These are phyloP conservation scores for Aureobasidium subglaciale DNA, from an alignment of 2,329 filamentous ascomycete genomes.

Conservation along the genomic window DNA sequence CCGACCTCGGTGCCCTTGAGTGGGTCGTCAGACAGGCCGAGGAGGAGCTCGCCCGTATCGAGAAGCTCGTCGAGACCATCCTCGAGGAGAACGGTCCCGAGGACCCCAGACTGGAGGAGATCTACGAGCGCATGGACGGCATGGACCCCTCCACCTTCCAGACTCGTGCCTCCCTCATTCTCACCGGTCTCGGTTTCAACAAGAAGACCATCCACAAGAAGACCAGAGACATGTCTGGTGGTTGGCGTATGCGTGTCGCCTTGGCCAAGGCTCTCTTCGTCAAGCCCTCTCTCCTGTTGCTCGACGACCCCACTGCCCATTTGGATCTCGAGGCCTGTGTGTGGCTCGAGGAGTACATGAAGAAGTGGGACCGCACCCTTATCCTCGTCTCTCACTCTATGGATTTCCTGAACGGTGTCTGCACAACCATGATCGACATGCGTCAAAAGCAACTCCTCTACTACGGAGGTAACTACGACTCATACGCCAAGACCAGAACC, in stretches of 20 bases:
- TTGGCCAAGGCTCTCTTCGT: slow-evolving; percentile 97
- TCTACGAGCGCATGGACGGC: slow-evolving; percentile 98
- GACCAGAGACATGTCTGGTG: slow-evolving; percentile 99
- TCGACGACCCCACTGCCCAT: slow-evolving; percentile 97
- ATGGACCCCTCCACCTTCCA: slow-evolving; percentile 98
- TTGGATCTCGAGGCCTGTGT: slow-evolving; percentile 98
- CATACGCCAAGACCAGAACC: slow-evolving; percentile 81
- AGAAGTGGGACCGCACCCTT: slow-evolving; percentile 98
- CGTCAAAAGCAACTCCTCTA: slow-evolving; percentile 79
- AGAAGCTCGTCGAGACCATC: slow-evolving; percentile 80
- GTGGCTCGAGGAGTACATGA: slow-evolving; percentile 98
- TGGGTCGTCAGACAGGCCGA: slow-evolving; percentile 96
- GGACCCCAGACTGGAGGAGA: slow-evolving; percentile 78
- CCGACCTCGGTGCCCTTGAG: slow-evolving; percentile 82
- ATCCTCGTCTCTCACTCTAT: slow-evolving; percentile 95
- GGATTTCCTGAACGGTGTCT: slow-evolving; percentile 99
- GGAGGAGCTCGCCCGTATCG: slow-evolving; percentile 82
- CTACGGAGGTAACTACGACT: slow-evolving; percentile 99
- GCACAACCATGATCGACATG: slow-evolving; percentile 98
- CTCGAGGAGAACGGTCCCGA: slow-evolving; percentile 91
- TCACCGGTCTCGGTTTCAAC: slow-evolving; percentile 99
- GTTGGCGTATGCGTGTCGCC: slow-evolving; percentile 99
- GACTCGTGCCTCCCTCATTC: slow-evolving; percentile 88
- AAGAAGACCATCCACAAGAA: slow-evolving; percentile 97
- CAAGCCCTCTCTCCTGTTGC: slow-evolving; percentile 88